Percentiles rank a stretch among this genome's conserved stretches.
phyloP scores from a whole-genome alignment of 2,329 filamentous ascomycete species.

The Xylariaceae sp. region DNA sequence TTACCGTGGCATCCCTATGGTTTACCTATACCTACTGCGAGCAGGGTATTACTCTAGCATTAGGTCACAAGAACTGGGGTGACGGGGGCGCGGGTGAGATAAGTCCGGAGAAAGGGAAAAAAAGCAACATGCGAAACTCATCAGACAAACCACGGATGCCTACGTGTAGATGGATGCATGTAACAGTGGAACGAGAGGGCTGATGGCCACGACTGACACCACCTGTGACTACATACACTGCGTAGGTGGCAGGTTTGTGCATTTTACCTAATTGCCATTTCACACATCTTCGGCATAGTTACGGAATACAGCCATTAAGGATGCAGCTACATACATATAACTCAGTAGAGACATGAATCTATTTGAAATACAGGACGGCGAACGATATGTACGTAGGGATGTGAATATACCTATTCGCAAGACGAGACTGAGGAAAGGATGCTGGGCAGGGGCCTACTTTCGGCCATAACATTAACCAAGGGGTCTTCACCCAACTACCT shows the following conservation, averaged over 20 bases:
- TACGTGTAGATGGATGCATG: constrained; percentile 22
- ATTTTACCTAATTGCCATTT: constrained; percentile 7
- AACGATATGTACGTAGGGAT: no score
- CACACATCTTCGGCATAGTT: background rate
- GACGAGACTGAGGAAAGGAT: background rate
- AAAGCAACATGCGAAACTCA: constrained; percentile 9
- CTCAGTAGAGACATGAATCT: no score
- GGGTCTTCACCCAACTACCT: background rate
- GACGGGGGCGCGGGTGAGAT: constrained; percentile 6
- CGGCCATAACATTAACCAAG: constrained; percentile 18
- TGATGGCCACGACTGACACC: constrained; percentile 17
- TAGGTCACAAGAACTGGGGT: constrained; percentile 15
- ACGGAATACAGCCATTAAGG: background rate
- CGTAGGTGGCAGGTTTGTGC: constrained; percentile 14
- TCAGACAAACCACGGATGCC: constrained; percentile 20
- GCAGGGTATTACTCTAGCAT: constrained; percentile 7
- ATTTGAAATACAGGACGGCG: no score
- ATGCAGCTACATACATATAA: background rate
- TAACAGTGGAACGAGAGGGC: constrained; percentile 18
- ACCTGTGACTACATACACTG: constrained; percentile 10
- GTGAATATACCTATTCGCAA: constrained; percentile 3
- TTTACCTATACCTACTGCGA: background rate
- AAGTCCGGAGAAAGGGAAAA: background rate
- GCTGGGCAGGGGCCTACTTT: background rate
- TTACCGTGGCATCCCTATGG: background rate